Conservation (phyloP, 768 basidiomycete genomes). For the Fistulinella prunicolor region DNA sequence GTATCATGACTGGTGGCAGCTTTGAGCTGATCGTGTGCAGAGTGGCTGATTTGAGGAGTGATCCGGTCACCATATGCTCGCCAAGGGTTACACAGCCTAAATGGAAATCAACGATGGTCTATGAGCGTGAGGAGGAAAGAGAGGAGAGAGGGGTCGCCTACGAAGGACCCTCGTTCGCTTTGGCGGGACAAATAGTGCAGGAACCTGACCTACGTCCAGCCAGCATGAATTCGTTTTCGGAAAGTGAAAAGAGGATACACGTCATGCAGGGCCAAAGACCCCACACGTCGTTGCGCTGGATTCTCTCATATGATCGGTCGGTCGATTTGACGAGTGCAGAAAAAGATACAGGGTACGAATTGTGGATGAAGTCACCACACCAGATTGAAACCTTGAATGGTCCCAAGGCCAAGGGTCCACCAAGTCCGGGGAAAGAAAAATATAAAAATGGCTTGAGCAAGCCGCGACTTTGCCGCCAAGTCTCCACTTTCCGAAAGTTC, state of each 20-base stretch:
- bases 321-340: no score
- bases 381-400: background rate
- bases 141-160: background rate
- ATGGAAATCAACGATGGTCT: constrained; percentile 5
- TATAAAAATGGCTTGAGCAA: background rate
- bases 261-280: background rate
- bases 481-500: constrained; percentile 14
- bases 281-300: background rate
- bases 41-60: background rate
- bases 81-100: constrained; percentile 15
- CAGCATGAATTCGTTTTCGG: background rate
- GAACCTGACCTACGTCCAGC: background rate
- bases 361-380: constrained; percentile 8
- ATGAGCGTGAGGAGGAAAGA: background rate
- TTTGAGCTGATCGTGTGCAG: constrained; percentile 8
- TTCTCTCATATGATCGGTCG: no score
- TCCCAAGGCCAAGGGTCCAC: background rate
- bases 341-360: background rate
- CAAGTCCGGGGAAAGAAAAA: background rate
- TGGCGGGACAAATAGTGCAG: background rate
- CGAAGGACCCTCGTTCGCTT: background rate
- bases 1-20: constrained; percentile 11
- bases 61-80: constrained; percentile 8
- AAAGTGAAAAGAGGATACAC: background rate
- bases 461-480: constrained; percentile 1